phyloP scores from a whole-genome alignment of 1,284 basidiomycete genomes.

The Irpex sp. region DNA sequence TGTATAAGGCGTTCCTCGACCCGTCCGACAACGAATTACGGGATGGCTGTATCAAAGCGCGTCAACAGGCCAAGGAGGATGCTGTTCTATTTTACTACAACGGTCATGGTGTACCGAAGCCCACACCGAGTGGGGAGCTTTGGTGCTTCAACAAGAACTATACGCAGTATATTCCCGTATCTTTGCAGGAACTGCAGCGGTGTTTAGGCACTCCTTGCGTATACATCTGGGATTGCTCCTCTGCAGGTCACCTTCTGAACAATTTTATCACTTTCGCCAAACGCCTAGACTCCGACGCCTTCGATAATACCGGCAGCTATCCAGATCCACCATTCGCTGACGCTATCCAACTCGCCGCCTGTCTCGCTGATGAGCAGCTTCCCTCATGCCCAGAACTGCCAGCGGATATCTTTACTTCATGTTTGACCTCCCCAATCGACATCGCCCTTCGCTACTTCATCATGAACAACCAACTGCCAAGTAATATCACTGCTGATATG shows the following conservation, averaged over 20 bases:
- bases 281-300: slow-evolving; percentile 78
- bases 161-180: slow-evolving; percentile 98
- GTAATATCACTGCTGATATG: slow-evolving; percentile 83
- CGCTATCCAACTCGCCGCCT: slow-evolving; percentile 94
- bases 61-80: slow-evolving; percentile 91
- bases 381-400: slow-evolving; percentile 97
- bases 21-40: slow-evolving; percentile 95
- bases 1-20: slow-evolving; percentile 91
- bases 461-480: slow-evolving; percentile 83
- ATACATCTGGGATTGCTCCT: slow-evolving; percentile 98
- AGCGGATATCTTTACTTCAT: slow-evolving; percentile 96
- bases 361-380: slow-evolving; percentile 86
- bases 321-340: slow-evolving; percentile 78
- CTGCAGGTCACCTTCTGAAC: slow-evolving; percentile 88
- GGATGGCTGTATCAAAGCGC: slow-evolving; percentile 82
- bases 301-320: slow-evolving; percentile 55
- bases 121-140: slow-evolving; percentile 93
- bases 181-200: slow-evolving; percentile 86
- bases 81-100: slow-evolving; percentile 98
- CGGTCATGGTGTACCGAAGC: slow-evolving; percentile 96
- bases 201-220: slow-evolving; percentile 95
- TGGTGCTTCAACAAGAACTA: slow-evolving; percentile 99
- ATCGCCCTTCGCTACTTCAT: slow-evolving; percentile 95
- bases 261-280: slow-evolving; percentile 92
- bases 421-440: slow-evolving; percentile 97